phyloP scores from a whole-genome alignment of 257 asterid genomes.

The Craterostigma plantagineum region DNA sequence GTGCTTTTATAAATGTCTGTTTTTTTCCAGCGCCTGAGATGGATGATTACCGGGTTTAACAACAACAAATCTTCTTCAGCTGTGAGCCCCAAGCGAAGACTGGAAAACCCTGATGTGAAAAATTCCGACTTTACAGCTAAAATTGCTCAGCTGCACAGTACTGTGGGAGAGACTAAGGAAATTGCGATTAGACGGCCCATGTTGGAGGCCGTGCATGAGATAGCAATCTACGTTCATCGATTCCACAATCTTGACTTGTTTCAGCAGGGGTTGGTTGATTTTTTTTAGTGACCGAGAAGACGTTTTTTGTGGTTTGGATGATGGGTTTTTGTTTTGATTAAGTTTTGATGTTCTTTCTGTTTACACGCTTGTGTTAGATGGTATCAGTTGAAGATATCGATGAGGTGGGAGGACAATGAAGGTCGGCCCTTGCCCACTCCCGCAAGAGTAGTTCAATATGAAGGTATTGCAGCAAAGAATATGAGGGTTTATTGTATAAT shows the following conservation, averaged over 20 bases:
- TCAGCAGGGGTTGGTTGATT: slow-evolving; percentile 78
- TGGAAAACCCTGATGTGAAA: slow-evolving; percentile 38
- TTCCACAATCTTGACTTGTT: slow-evolving; percentile 94
- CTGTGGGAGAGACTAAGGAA: no score
- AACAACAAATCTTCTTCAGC: slow-evolving; percentile 21
- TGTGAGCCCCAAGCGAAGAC: slow-evolving; percentile 33
- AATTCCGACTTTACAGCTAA: no score
- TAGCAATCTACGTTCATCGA: slow-evolving; percentile 78
- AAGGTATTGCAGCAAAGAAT: slow-evolving; percentile 28
- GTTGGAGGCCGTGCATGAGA: slow-evolving; percentile 70
- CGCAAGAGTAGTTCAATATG: slow-evolving; percentile 91
- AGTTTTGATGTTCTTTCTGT: slow-evolving; percentile 4
- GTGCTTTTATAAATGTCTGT: slow-evolving; percentile 48
- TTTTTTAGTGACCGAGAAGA: slow-evolving; percentile 7
- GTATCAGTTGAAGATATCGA: slow-evolving; percentile 75
- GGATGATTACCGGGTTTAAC: slow-evolving; percentile 49
- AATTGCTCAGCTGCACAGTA: no score
- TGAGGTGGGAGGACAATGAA: slow-evolving; percentile 87
- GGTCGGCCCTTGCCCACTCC: slow-evolving; percentile 52
- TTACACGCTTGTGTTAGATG: slow-evolving; percentile 31
- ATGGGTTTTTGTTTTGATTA: background rate
- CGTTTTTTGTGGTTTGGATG: background rate
- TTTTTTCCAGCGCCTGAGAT: slow-evolving; percentile 60
- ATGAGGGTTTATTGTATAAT: slow-evolving; percentile 2
- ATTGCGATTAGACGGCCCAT: slow-evolving; percentile 17